Base-by-base conservation (phyloP, 164 flowering plant genomes). In the Chloranthus sessilifolius region DNA sequence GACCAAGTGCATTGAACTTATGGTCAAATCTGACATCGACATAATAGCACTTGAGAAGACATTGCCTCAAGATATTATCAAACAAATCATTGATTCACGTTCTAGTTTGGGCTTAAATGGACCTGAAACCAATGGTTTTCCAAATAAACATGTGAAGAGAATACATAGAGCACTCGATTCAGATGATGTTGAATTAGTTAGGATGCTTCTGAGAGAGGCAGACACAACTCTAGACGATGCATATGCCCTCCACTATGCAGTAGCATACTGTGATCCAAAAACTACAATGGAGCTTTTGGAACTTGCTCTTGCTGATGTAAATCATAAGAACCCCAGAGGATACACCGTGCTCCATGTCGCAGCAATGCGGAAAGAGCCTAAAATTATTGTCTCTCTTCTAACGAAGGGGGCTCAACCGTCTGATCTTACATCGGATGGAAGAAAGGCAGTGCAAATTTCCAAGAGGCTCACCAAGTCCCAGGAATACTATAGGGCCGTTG, bases 211-310 rank as follows among this genome's bases (percentile, higher is more conserved):
- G 29, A 81, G 72, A 63, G 99, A 86, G 58, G 95, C 60, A 7
- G 81, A 73, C 44, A 77, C 87, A 9, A 84, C 65, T 46, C 73
- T 88, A 20, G 97, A 92, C 61, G 83, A 81, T 58, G 85, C 99
- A n/a, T 54, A 47, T 59, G 99, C 97, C 0, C 77, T 92, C 14
- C 97, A 92, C 55, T 86, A 88, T 70, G 95, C 99, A 19, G 95
- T 86, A 24, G 88, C 85, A 17, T 79, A 80, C 59, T 86, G 95
- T 57, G 95, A 86, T 69, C 68, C 85, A 15, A 88, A 88, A 70
- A 82, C 83, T 22, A 81, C 94, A 17, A 73, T 65, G 2, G 95
- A 84, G 51, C 77, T 92, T 46, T 74, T 92, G 34, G 95, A 92
- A 46, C 75, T 92, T 39, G 89, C 79, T 40, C 62, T 84, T 46